phyloP scores from a whole-genome alignment of 2,329 filamentous ascomycete genomes.

The Xylariales sp. region DNA sequence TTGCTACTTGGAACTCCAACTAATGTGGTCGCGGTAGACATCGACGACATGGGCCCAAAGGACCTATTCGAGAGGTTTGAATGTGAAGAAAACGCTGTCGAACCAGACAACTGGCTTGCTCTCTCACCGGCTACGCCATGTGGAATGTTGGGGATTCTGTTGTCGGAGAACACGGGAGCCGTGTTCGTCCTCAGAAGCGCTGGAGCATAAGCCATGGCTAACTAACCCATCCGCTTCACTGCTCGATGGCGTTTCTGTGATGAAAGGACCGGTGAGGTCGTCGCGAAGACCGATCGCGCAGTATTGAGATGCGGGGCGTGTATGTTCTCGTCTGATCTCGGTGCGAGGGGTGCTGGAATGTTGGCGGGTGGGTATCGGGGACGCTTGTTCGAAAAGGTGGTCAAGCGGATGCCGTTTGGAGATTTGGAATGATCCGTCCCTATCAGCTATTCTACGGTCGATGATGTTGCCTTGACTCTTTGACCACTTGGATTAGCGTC shows the following conservation, averaged over 20 bases:
- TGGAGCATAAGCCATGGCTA: conserved; percentile 54
- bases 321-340: neutral
- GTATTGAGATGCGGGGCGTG: neutral
- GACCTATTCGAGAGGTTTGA: conserved; percentile 12
- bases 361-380: neutral
- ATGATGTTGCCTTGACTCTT: too few relatives aligned
- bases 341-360: neutral
- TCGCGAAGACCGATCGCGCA: neutral
- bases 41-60: too few relatives aligned
- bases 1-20: conserved; percentile 35
- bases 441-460: neutral
- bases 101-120: conserved; percentile 59
- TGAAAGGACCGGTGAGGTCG: neutral
- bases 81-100: conserved; percentile 43
- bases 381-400: neutral
- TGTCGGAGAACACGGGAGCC: conserved; percentile 47
- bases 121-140: conserved; percentile 50
- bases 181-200: conserved; percentile 54
- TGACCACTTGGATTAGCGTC: neutral
- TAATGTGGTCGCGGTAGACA: conserved; percentile 16
- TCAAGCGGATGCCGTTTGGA: too few relatives aligned
- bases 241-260: neutral
- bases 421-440: neutral
- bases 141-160: conserved; percentile 39
- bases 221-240: conserved; percentile 23